Evolutionary conservation across 441 rosid genomes (phyloP).

Genomic region (Pelargonium fulgidum): DNA sequence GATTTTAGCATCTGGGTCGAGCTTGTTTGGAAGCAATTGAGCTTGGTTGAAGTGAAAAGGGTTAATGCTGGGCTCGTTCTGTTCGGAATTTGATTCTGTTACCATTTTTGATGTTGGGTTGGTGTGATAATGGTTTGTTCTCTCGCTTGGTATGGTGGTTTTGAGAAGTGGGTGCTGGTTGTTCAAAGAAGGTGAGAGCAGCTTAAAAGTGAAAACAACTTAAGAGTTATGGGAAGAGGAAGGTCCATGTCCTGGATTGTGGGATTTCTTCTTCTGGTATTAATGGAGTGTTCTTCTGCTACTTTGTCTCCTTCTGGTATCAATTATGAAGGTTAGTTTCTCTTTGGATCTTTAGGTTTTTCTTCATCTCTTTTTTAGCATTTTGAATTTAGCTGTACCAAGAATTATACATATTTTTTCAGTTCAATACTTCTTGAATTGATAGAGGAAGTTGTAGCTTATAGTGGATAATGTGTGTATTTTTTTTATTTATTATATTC

Average conservation of each 20-base stretch:
- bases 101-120: not conserved
- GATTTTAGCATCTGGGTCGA: slow-evolving; percentile 7
- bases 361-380: not conserved
- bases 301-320: slow-evolving; percentile 7
- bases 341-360: not conserved
- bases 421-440: not conserved
- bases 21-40: slow-evolving; percentile 1
- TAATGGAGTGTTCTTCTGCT: slow-evolving; percentile 1
- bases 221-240: slow-evolving; percentile 4
- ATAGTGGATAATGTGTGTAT: not conserved
- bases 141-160: not conserved
- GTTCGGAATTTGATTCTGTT: not conserved
- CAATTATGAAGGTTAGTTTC: slow-evolving; percentile 4
- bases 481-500: not conserved
- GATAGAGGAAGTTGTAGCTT: not conserved
- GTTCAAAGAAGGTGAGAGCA: slow-evolving; percentile 4
- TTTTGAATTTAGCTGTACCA: too few species aligned
- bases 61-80: not conserved
- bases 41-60: not conserved
- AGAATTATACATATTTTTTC: too few species aligned
- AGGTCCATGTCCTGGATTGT: slow-evolving; percentile 5
- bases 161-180: not conserved
- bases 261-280: not conserved
- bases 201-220: not conserved
- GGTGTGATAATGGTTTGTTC: slow-evolving; percentile 1